Percentiles rank a stretch among this genome's conserved stretches.
Evolutionary conservation across 2,329 filamentous ascomycete genomes (phyloP).

Genomic region (Tolypocladium tundrense): DNA sequence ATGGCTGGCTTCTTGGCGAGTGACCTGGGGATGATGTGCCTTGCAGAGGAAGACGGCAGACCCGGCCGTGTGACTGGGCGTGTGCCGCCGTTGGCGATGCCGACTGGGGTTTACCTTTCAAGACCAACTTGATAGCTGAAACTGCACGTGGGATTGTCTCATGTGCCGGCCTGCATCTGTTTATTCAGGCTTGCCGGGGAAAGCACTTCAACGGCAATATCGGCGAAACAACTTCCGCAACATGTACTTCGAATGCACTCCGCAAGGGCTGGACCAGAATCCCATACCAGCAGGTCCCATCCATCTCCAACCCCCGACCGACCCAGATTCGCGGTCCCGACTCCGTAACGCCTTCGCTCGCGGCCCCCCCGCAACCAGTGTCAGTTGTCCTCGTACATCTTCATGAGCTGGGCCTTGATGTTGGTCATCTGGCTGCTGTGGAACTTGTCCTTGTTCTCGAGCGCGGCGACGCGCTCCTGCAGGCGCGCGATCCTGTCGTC

Average conservation of each 20-base stretch:
- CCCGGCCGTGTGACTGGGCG: background rate
- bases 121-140: background rate
- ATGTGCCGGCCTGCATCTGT: background rate
- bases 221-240: background rate
- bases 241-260: no score
- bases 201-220: background rate
- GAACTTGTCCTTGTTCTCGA: conserved; percentile 26
- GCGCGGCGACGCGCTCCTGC: conserved; percentile 22
- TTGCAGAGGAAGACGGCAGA: background rate
- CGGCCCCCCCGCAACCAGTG: background rate
- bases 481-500: conserved; percentile 35
- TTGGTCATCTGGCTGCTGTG: conserved; percentile 23
- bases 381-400: conserved; percentile 22
- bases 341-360: background rate
- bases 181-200: background rate
- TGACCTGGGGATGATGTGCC: background rate
- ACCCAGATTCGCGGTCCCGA: background rate
- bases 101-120: background rate
- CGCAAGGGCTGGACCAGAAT: no score
- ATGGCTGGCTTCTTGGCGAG: background rate
- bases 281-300: background rate
- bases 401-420: conserved; percentile 27
- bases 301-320: background rate
- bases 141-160: background rate
- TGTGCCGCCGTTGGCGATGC: background rate